Evolutionary conservation across 1,284 basidiomycete genomes (phyloP).

Genomic region (Singerocomus inundabilis): DNA sequence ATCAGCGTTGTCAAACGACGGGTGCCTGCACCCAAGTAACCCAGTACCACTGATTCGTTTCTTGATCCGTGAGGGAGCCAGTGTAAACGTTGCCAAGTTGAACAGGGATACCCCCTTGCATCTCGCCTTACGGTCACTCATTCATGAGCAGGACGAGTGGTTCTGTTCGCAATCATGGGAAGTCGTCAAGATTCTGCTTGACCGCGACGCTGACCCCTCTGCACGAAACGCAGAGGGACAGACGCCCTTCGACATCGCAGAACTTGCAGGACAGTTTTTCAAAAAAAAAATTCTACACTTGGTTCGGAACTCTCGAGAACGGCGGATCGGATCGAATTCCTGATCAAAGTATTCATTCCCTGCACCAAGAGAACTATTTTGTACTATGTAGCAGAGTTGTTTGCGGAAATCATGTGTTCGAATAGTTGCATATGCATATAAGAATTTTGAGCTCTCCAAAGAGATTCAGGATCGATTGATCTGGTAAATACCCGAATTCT

Average conservation of each 20-base stretch:
- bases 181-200: neutral
- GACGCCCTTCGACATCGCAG: neutral
- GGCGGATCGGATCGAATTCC: no score
- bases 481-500: no score
- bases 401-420: no score
- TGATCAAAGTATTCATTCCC: no score
- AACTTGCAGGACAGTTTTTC: neutral
- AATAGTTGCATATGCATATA: no score
- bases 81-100: neutral
- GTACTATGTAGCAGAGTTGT: no score
- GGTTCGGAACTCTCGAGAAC: neutral
- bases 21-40: no score
- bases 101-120: constrained; percentile 1
- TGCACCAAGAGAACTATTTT: no score
- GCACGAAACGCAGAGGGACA: constrained; percentile 1
- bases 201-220: constrained; percentile 1
- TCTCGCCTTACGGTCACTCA: neutral
- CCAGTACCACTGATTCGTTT: neutral
- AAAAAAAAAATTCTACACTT: constrained; percentile 4
- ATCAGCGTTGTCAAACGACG: no score
- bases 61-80: neutral
- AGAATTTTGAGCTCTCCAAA: no score
- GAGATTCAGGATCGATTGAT: no score
- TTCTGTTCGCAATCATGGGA: neutral
- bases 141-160: no score